Base-by-base conservation (phyloP, 306 rosid species). In the Rosa chinensis region DNA sequence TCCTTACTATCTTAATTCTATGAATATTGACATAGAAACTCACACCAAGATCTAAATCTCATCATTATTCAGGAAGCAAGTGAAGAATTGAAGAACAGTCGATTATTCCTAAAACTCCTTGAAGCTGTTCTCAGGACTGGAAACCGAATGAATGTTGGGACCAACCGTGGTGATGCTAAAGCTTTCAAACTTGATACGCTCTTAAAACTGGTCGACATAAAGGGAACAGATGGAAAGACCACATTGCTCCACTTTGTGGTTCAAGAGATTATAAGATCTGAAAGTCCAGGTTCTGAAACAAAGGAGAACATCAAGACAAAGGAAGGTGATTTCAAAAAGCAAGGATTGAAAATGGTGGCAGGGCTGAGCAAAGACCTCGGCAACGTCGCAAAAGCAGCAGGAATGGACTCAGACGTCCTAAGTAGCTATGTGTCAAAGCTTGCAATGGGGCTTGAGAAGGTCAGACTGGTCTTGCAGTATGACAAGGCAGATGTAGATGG, bases 121-220 rank as follows among this genome's bases (percentile, higher is more conserved):
- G 99, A 95, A 86, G 98, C 99, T 66, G 99, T 95, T 86, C 99
- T 95, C 79, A 85, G 88, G 90, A 95, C 99, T 55, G 99, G 99
- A 87, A 95, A 95, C 89, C 84, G 99, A 80, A 95, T 95, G 99
- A 95, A 95, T 78, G 98, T 91, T 35, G 99, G 99, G 76, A 95
- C 99, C 63, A 91, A 93, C 59, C 85, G 99, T 71, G 99, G 99
- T 49, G 99, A 91, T 79, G 99, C 99, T 53, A 95, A 85, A 83
- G 88, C 99, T 73, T 95, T 95, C 82, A 95, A 95, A 84, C 91
- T 95, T 23, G 98, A 95, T 7, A 93, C 98, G 25, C 98, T 95
- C 74, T 85, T 95, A 75, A 95, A 95, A 86, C 92, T 95, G 20
- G 98, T 80, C 43, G 99, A 95, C 85, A 89, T 95, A 84, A 95